A percentile compares a stretch with the other conserved stretches of the same genome.
These are phyloP conservation scores for Fraxinus sp. DNA, from an alignment of 305 asterid genomes.

Conservation along the genomic window DNA sequence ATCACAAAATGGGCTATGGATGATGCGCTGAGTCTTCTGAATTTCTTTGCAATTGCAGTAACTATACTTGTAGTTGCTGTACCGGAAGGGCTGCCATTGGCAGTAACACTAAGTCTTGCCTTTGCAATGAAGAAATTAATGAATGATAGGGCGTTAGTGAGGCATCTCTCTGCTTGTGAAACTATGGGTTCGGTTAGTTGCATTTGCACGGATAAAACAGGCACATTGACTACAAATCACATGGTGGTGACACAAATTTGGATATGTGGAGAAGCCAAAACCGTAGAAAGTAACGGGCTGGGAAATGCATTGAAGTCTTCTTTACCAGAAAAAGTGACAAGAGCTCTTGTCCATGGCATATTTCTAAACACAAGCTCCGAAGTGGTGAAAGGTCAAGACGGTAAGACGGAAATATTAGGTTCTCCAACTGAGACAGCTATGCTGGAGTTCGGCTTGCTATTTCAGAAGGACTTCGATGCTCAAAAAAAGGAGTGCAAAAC, in stretches of 20 bases:
- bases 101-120: constrained; percentile 81
- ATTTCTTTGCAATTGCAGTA: constrained; percentile 74
- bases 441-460: constrained; percentile 56
- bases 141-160: constrained; percentile 63
- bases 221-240: constrained; percentile 78
- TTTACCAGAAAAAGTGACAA: constrained; percentile 36
- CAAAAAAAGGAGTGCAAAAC: constrained; percentile 34
- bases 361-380: constrained; percentile 71
- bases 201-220: constrained; percentile 84
- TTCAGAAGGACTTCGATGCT: constrained; percentile 41
- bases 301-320: constrained; percentile 31
- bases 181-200: constrained; percentile 86
- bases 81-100: constrained; percentile 85
- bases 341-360: constrained; percentile 46
- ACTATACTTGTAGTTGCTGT: constrained; percentile 88
- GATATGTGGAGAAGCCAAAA: constrained; percentile 57
- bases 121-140: constrained; percentile 85
- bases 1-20: constrained; percentile 44
- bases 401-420: constrained; percentile 56
- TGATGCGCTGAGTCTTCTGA: constrained; percentile 52
- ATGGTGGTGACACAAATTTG: constrained; percentile 71
- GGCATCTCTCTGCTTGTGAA: constrained; percentile 83
- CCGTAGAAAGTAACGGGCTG: constrained; percentile 30
- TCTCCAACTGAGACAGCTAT: constrained; percentile 85
- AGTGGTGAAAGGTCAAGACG: constrained; percentile 54